These are phyloP conservation scores for Wallacemonas sp. DNA, from an alignment of 208 protist species.

Conservation along the genomic window DNA sequence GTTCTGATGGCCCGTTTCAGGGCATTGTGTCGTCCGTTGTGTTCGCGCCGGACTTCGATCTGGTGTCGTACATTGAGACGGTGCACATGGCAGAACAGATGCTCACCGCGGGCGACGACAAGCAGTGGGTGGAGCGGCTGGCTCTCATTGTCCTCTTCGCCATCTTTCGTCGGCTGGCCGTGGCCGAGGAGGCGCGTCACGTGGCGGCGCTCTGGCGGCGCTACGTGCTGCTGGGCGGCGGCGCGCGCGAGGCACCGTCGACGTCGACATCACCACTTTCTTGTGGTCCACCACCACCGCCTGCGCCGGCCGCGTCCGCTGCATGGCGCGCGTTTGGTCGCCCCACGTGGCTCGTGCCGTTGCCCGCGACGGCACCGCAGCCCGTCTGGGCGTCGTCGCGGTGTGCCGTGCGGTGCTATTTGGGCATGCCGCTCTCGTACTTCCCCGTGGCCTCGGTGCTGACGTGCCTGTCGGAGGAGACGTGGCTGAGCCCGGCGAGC, in stretches of 20 bases:
- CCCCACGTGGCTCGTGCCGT: slow-evolving; percentile 40
- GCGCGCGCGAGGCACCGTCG: not conserved
- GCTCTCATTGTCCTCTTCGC: slow-evolving; percentile 37
- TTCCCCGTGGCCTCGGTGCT: slow-evolving; percentile 65
- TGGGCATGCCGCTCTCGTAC: slow-evolving; percentile 70
- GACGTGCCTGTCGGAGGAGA: slow-evolving; percentile 42
- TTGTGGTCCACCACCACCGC: too few species aligned
- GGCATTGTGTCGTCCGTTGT: slow-evolving; percentile 34
- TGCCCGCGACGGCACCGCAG: not conserved
- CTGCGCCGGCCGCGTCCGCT: not conserved
- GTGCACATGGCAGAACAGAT: slow-evolving; percentile 27
- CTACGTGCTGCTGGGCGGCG: slow-evolving; percentile 20
- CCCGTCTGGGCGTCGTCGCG: not conserved
- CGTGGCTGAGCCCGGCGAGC: slow-evolving; percentile 40
- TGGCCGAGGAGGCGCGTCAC: slow-evolving; percentile 42
- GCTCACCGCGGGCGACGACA: slow-evolving; percentile 28
- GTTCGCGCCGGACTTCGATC: slow-evolving; percentile 30
- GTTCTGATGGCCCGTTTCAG: slow-evolving; percentile 6
- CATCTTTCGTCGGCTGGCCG: slow-evolving; percentile 40
- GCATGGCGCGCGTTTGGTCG: slow-evolving; percentile 43
- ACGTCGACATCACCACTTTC: too few species aligned
- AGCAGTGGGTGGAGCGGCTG: slow-evolving; percentile 29
- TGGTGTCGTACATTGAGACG: slow-evolving; percentile 33
- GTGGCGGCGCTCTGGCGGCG: slow-evolving; percentile 14
- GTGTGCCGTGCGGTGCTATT: slow-evolving; percentile 2